A percentile compares a stretch with the other conserved stretches of the same genome.
Evolutionary conservation across 371 early-diverging fungal species (phyloP).

Genomic region (Chytridium lagenaria): DNA sequence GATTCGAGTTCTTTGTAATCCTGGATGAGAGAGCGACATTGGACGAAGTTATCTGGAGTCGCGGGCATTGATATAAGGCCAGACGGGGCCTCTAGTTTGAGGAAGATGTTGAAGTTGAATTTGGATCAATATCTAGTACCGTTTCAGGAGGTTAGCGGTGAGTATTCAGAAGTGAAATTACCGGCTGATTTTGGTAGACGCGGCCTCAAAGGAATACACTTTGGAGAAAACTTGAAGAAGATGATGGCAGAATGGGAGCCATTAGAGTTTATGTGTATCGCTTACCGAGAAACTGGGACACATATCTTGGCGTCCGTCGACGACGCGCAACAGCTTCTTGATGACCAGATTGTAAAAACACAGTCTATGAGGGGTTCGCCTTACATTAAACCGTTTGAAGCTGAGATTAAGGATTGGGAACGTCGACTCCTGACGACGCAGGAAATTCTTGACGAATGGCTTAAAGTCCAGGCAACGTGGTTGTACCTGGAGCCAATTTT

Average conservation of each 20-base stretch:
- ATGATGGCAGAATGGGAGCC: constrained; percentile 64
- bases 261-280: constrained; percentile 49
- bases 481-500: constrained; percentile 68
- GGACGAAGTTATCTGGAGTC: constrained; percentile 49
- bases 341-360: constrained; percentile 66
- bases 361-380: constrained; percentile 65
- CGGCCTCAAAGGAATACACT: constrained; percentile 63
- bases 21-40: constrained; percentile 66
- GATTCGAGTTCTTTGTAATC: constrained; percentile 62
- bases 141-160: constrained; percentile 62
- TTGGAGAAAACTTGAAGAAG: constrained; percentile 63
- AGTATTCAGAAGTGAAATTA: background rate
- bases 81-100: constrained; percentile 51
- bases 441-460: constrained; percentile 66
- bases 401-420: constrained; percentile 65
- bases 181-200: constrained; percentile 40
- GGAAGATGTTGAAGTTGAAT: constrained; percentile 61
- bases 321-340: constrained; percentile 62
- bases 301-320: constrained; percentile 58
- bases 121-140: constrained; percentile 49
- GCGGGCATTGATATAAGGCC: constrained; percentile 58
- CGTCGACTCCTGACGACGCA: constrained; percentile 55
- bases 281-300: constrained; percentile 62
- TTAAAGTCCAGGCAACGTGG: constrained; percentile 69
- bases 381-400: constrained; percentile 65